Evolutionary conservation across 129 eudicot species (phyloP).

Genomic region (Helianthus annuus): DNA sequence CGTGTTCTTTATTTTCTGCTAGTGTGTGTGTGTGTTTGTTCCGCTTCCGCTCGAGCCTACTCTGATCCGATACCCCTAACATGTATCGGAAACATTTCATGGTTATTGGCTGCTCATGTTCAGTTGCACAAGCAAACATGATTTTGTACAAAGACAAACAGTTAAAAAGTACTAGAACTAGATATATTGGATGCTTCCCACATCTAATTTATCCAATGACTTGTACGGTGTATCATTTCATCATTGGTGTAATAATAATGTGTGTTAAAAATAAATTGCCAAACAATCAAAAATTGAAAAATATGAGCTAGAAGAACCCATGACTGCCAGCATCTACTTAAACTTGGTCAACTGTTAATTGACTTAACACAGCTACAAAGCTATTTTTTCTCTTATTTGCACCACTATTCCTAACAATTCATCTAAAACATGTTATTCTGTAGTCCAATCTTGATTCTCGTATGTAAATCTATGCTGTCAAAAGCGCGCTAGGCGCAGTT

Average conservation of each 20-base stretch:
- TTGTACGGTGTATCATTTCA: neutral
- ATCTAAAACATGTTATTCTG: neutral
- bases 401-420: neutral
- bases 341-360: conserved; percentile 2
- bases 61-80: too few species aligned
- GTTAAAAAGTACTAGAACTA: conserved; percentile 5
- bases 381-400: neutral
- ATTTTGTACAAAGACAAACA: neutral
- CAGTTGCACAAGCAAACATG: neutral
- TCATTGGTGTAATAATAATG: neutral
- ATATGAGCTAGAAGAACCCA: conserved; percentile 6
- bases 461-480: neutral
- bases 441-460: conserved; percentile 1
- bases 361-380: conserved; percentile 2
- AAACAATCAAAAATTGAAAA: neutral
- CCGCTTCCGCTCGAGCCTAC: too few species aligned
- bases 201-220: neutral
- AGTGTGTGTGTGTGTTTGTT: too few species aligned
- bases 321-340: neutral
- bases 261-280: neutral
- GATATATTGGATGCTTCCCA: neutral
- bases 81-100: neutral
- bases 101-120: conserved; percentile 12
- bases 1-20: too few species aligned
- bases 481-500: too few species aligned